These are phyloP conservation scores for Drosera spatulata DNA, from an alignment of 179 eudicot species.

Conservation along the genomic window DNA sequence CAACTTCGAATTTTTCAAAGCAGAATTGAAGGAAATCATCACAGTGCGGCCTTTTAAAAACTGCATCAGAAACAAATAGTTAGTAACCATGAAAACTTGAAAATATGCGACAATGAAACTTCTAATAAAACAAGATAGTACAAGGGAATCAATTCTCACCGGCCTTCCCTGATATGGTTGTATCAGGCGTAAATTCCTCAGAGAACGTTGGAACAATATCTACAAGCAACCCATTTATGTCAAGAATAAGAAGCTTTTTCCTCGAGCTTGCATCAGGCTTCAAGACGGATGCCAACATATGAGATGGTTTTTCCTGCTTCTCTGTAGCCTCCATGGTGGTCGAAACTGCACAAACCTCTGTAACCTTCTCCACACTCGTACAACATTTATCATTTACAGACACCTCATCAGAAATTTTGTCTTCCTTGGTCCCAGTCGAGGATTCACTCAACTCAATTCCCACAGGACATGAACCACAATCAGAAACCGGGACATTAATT, in stretches of 20 bases:
- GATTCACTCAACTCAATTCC: neutral
- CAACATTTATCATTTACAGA: neutral
- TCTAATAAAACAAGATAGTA: neutral
- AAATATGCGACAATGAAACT: neutral
- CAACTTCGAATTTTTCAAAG: constrained; percentile 59
- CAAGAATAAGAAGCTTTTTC: constrained; percentile 75
- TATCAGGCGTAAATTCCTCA: constrained; percentile 44
- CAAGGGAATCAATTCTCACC: constrained; percentile 21
- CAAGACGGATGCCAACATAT: neutral
- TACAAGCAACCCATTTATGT: constrained; percentile 69
- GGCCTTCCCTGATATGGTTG: constrained; percentile 37
- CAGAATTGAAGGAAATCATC: constrained; percentile 66
- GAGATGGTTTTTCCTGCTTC: neutral
- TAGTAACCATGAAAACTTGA: neutral
- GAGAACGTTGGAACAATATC: constrained; percentile 46
- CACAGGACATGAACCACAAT: neutral
- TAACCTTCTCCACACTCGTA: neutral
- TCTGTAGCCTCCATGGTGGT: neutral
- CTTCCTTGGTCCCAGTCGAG: neutral
- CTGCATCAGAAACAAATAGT: constrained; percentile 24
- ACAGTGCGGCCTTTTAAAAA: constrained; percentile 72
- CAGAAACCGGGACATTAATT: neutral
- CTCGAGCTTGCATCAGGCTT: constrained; percentile 1
- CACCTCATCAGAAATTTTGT: neutral
- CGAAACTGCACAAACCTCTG: neutral